Conservation (phyloP, 1,139 yeast species). For the Chernovozyma aurita region DNA sequence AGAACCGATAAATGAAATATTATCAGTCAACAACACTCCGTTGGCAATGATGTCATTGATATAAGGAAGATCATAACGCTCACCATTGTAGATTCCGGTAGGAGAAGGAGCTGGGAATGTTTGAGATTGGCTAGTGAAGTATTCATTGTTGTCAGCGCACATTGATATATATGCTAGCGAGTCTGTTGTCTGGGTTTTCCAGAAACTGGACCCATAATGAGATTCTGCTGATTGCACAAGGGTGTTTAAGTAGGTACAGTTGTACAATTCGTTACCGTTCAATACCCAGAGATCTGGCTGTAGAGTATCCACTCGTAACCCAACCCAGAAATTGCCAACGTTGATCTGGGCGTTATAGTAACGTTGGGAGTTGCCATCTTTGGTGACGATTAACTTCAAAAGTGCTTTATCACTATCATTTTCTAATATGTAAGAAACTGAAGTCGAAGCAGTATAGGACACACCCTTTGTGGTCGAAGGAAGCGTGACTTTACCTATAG, state of each 20-base stretch:
- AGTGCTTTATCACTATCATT: constrained; percentile 13
- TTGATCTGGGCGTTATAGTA: constrained; percentile 6
- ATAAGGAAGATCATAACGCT: constrained; percentile 22
- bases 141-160: constrained; percentile 9
- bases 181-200: constrained; percentile 19
- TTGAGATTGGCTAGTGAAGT: constrained; percentile 7
- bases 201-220: constrained; percentile 10
- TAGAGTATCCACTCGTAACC: constrained; percentile 25
- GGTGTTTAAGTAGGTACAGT: constrained; percentile 18
- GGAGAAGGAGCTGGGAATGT: constrained; percentile 8
- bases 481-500: background rate
- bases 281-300: constrained; percentile 39
- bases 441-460: constrained; percentile 8
- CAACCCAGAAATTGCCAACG: constrained; percentile 12
- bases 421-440: constrained; percentile 15
- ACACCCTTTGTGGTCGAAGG: constrained; percentile 11
- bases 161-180: constrained; percentile 27
- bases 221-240: constrained; percentile 19
- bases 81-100: constrained; percentile 14
- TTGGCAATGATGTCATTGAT: constrained; percentile 21
- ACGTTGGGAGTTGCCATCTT: constrained; percentile 1
- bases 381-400: constrained; percentile 19
- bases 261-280: constrained; percentile 20
- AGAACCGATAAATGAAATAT: constrained; percentile 16
- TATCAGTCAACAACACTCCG: constrained; percentile 24